Evolutionary conservation across 2,329 filamentous ascomycete genomes (phyloP).

Genomic region (Cercospora canescens): DNA sequence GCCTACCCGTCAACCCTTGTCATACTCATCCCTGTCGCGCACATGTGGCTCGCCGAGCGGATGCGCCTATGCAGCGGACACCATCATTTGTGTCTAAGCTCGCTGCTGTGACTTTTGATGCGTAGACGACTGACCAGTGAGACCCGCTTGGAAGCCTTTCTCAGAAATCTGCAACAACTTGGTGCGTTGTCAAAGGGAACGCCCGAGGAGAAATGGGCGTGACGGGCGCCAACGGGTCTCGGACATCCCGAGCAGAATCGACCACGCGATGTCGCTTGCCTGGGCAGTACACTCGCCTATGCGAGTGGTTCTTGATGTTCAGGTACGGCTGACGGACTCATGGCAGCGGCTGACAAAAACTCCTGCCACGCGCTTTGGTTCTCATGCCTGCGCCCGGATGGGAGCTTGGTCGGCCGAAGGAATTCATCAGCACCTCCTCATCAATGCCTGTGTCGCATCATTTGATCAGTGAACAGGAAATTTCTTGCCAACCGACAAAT

Average conservation of each 20-base stretch:
- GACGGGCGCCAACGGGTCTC: background rate
- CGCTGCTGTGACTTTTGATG: background rate
- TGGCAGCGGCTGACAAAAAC: background rate
- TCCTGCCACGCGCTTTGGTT: background rate
- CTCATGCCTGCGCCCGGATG: background rate
- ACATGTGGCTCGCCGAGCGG: background rate
- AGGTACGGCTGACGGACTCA: slow-evolving; percentile 1
- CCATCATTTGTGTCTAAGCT: background rate
- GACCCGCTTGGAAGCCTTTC: background rate
- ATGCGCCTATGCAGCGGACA: background rate
- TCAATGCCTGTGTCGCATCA: background rate
- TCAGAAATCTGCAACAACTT: background rate
- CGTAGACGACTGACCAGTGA: background rate
- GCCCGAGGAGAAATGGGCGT: background rate
- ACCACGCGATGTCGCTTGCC: background rate
- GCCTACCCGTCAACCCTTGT: background rate
- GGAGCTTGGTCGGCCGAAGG: background rate
- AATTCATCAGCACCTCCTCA: background rate
- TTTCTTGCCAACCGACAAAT: background rate
- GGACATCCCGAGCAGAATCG: background rate
- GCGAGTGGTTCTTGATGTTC: background rate
- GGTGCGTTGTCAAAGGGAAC: background rate
- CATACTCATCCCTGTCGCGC: background rate
- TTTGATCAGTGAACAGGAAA: background rate
- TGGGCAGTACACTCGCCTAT: background rate